Percentiles rank a stretch among this genome's conserved stretches.
phyloP scores from a whole-genome alignment of 2,329 filamentous ascomycete species.

The Epichloe bromicola region DNA sequence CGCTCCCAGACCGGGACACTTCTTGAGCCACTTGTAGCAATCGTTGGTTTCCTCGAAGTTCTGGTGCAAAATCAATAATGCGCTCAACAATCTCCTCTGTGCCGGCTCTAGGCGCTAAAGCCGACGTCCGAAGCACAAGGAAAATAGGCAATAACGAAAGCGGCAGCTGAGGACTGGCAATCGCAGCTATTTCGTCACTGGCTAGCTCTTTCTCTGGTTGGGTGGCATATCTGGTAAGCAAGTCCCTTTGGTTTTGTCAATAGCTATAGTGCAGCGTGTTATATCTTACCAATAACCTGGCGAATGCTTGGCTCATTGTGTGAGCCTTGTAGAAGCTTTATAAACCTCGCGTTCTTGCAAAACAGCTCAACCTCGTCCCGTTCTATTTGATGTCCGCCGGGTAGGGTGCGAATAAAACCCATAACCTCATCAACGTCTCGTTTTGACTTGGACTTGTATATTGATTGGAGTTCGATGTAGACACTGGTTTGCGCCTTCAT shows the following conservation, averaged over 20 bases:
- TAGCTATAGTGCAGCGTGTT: not conserved
- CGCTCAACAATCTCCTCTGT: slow-evolving; percentile 40
- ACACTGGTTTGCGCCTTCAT: slow-evolving; percentile 93
- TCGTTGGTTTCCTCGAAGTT: slow-evolving; percentile 35
- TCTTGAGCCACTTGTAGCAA: slow-evolving; percentile 47
- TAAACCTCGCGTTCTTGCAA: slow-evolving; percentile 88
- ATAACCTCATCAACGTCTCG: slow-evolving; percentile 67
- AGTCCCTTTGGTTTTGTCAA: not conserved
- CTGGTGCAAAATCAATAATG: slow-evolving; percentile 30
- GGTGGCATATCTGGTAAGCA: not conserved
- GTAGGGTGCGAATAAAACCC: slow-evolving; percentile 40
- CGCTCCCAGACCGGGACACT: slow-evolving; percentile 62
- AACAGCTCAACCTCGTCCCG: slow-evolving; percentile 74
- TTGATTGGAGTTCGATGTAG: slow-evolving; percentile 80
- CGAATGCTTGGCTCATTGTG: slow-evolving; percentile 32
- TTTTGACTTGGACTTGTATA: slow-evolving; percentile 83
- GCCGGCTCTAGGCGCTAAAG: slow-evolving; percentile 29
- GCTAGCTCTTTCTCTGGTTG: slow-evolving; percentile 37
- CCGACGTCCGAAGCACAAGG: slow-evolving; percentile 46
- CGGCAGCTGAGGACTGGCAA: slow-evolving; percentile 32
- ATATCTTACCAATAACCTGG: slow-evolving; percentile 39
- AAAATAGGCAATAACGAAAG: slow-evolving; percentile 57
- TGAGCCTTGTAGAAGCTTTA: slow-evolving; percentile 64
- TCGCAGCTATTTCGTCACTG: slow-evolving; percentile 39
- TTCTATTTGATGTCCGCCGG: slow-evolving; percentile 42